Conservation (phyloP, 2,329 filamentous ascomycete species). For the Colletotrichum brevisporum region DNA sequence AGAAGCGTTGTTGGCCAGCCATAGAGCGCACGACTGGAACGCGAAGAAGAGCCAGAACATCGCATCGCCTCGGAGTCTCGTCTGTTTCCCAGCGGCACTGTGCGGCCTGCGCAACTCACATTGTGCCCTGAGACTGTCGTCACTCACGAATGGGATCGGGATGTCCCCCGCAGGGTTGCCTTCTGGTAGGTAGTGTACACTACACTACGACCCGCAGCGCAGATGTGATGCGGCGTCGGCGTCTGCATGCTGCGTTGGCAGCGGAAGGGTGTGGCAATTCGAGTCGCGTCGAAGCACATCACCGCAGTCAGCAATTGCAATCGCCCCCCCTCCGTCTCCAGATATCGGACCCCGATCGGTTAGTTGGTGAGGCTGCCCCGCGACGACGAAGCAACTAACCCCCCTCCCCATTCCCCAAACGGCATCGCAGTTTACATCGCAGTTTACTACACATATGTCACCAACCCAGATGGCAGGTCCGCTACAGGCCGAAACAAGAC, state of each 20-base stretch:
- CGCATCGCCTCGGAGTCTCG: too few relatives aligned
- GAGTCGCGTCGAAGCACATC: slow-evolving; percentile 22
- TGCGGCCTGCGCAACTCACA: neutral
- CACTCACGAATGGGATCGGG: slow-evolving; percentile 34
- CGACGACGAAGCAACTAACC: slow-evolving; percentile 16
- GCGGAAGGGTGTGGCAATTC: slow-evolving; percentile 32
- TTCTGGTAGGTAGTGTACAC: neutral
- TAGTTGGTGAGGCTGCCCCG: slow-evolving; percentile 35
- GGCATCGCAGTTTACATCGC: neutral
- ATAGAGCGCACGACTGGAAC: too few relatives aligned
- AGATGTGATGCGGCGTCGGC: slow-evolving; percentile 30
- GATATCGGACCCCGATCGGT: slow-evolving; percentile 31
- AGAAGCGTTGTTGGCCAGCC: too few relatives aligned
- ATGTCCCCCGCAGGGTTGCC: slow-evolving; percentile 38
- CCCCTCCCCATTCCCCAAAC: neutral
- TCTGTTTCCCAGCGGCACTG: neutral
- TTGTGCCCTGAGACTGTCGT: slow-evolving; percentile 30
- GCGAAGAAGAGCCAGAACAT: too few relatives aligned
- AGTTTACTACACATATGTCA: neutral
- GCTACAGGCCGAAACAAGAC: too few relatives aligned
- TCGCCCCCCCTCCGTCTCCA: slow-evolving; percentile 29
- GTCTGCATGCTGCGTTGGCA: slow-evolving; percentile 44
- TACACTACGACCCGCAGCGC: slow-evolving; percentile 34
- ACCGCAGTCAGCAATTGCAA: slow-evolving; percentile 14
- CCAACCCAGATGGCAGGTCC: too few relatives aligned